Percentiles rank a stretch among this genome's conserved stretches.
Evolutionary conservation across 2,329 filamentous ascomycete species (phyloP).

Genomic region (Trichoderma harzianum): DNA sequence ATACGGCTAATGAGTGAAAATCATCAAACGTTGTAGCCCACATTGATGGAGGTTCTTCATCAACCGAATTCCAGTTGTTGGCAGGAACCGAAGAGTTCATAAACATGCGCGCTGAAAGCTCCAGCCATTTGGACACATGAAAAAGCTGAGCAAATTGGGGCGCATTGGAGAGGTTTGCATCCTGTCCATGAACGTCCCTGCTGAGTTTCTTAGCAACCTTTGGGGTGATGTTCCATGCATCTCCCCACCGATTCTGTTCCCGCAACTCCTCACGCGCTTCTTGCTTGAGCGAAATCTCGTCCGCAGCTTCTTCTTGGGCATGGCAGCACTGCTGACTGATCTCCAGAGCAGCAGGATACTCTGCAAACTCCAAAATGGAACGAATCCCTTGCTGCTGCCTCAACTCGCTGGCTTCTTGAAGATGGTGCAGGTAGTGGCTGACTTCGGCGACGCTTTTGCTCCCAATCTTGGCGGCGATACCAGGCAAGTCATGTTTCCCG

Average conservation of each 20-base stretch:
- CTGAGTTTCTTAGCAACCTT: constrained; percentile 33
- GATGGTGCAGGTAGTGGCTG: constrained; percentile 61
- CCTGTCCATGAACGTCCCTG: constrained; percentile 20
- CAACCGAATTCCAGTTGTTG: constrained; percentile 65
- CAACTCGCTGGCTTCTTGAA: constrained; percentile 50
- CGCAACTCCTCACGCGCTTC: constrained; percentile 57
- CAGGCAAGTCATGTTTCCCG: constrained; percentile 59
- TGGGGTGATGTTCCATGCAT: constrained; percentile 62
- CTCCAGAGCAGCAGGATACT: constrained; percentile 71
- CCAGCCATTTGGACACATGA: constrained; percentile 56
- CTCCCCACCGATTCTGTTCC: constrained; percentile 60
- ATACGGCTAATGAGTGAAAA: constrained; percentile 65
- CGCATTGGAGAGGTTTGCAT: constrained; percentile 23
- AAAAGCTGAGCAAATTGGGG: constrained; percentile 57
- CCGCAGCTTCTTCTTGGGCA: constrained; percentile 65
- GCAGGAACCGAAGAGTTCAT: constrained; percentile 66
- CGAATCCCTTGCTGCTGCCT: constrained; percentile 35
- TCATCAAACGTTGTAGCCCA: constrained; percentile 73
- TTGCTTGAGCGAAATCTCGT: constrained; percentile 62
- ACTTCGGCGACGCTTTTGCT: constrained; percentile 76
- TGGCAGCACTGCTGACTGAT: constrained; percentile 62
- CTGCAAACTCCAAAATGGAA: constrained; percentile 42
- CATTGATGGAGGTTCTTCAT: constrained; percentile 64
- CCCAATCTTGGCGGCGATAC: constrained; percentile 60
- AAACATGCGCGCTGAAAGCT: constrained; percentile 63